Conservation (phyloP, 345 rosid species). For the Zanthoxylum bungeanum region DNA sequence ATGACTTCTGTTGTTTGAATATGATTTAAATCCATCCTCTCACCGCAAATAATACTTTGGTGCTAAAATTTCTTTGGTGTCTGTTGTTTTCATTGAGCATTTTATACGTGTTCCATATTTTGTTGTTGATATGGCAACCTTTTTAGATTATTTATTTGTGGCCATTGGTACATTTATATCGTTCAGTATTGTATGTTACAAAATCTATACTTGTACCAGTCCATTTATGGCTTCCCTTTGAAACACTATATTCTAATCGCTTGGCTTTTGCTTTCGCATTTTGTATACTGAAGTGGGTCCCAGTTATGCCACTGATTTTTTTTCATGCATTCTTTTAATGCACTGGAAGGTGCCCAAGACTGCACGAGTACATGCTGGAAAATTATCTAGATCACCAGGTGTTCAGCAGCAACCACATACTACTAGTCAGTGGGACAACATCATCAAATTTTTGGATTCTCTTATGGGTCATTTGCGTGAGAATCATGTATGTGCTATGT, state of each 20-base stretch:
- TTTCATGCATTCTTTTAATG: neutral
- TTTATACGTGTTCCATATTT: neutral
- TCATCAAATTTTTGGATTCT: constrained; percentile 87
- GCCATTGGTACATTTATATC: neutral
- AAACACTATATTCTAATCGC: neutral
- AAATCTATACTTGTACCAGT: neutral
- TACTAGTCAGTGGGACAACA: constrained; percentile 87
- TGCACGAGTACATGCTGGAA: constrained; percentile 65
- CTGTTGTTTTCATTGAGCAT: neutral
- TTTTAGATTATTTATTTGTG: neutral
- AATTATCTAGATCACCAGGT: constrained; percentile 77
- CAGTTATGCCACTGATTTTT: neutral
- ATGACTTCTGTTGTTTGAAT: neutral
- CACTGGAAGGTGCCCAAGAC: constrained; percentile 75
- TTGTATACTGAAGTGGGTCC: constrained; percentile 2
- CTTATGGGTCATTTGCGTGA: constrained; percentile 69
- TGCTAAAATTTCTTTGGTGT: neutral
- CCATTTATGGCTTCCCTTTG: neutral
- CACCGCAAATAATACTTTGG: neutral
- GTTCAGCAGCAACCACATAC: constrained; percentile 50
- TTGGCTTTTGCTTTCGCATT: neutral
- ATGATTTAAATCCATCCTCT: neutral
- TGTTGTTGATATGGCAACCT: neutral
- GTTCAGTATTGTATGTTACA: neutral
- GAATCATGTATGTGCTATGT: constrained; percentile 67